Percentiles rank a stretch among this genome's conserved stretches.
phyloP scores from a whole-genome alignment of 345 rosid genomes.

The Pistacia vera region DNA sequence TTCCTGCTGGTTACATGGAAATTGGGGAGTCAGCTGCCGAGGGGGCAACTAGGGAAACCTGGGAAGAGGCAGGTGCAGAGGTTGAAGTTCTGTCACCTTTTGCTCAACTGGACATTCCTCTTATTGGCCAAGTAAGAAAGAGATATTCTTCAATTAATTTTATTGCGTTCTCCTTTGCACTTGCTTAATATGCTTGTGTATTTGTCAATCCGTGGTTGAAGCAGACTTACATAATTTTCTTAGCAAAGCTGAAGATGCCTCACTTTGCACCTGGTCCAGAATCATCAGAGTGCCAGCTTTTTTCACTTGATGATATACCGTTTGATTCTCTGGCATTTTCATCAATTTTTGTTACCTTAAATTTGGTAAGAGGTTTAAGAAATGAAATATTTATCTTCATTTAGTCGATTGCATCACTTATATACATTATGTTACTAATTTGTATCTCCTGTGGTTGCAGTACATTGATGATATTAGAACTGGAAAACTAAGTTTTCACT shows the following conservation, averaged over 20 bases:
- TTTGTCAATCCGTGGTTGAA: constrained; percentile 32
- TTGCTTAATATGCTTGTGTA: constrained; percentile 7
- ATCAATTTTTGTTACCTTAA: constrained; percentile 78
- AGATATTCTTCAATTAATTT: constrained; percentile 3
- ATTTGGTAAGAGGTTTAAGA: constrained; percentile 57
- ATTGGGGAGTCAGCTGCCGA: constrained; percentile 95
- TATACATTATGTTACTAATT: constrained; percentile 8
- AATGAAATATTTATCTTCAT: not conserved
- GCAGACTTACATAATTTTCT: constrained; percentile 92
- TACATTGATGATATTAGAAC: constrained; percentile 74
- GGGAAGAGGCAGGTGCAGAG: constrained; percentile 96
- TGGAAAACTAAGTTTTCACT: constrained; percentile 75
- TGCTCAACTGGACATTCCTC: constrained; percentile 92
- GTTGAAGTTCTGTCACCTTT: constrained; percentile 91
- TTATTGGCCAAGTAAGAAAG: constrained; percentile 78
- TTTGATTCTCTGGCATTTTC: constrained; percentile 93
- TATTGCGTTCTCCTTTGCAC: constrained; percentile 8
- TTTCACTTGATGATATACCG: constrained; percentile 78
- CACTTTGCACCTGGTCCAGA: constrained; percentile 91
- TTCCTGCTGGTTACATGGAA: constrained; percentile 98
- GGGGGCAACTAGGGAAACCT: constrained; percentile 94
- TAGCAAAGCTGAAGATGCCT: constrained; percentile 83
- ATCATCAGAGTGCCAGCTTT: constrained; percentile 85
- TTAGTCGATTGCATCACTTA: not conserved
- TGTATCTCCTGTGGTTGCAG: constrained; percentile 42